Conservation (phyloP, 2,329 filamentous ascomycete genomes). For the Aspergillus sojae region DNA sequence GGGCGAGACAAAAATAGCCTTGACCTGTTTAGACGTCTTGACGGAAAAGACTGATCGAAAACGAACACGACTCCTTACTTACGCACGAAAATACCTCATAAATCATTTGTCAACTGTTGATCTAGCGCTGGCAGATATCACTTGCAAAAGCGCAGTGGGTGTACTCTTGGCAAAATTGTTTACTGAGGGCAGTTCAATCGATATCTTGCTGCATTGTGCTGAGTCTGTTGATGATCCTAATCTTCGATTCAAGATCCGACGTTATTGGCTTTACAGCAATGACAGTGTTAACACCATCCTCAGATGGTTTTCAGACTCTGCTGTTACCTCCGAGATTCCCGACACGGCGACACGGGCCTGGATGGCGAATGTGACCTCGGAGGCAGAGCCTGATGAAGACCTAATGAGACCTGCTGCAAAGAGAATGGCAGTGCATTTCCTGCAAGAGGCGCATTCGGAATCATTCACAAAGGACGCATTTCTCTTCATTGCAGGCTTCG, state of each 20-base stretch:
- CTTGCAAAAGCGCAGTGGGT: constrained; percentile 25
- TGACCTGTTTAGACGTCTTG: constrained; percentile 19
- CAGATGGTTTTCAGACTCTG: constrained; percentile 28
- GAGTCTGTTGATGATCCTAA: constrained; percentile 3
- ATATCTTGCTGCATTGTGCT: constrained; percentile 21
- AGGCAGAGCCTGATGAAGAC: constrained; percentile 19
- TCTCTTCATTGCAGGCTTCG: constrained; percentile 14
- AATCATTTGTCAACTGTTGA: constrained; percentile 26
- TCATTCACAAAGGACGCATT: constrained; percentile 17
- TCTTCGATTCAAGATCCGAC: constrained; percentile 18
- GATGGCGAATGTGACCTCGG: constrained; percentile 22
- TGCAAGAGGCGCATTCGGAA: constrained; percentile 15
- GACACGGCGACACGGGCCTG: constrained; percentile 18
- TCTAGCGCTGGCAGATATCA: constrained; percentile 24
- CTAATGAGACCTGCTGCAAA: constrained; percentile 23
- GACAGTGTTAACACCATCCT: constrained; percentile 16
- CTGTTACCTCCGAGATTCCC: constrained; percentile 22
- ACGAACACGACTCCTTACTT: constrained; percentile 13
- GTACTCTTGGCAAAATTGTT: constrained; percentile 25
- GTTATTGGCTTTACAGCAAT: constrained; percentile 23
- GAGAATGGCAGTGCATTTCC: constrained; percentile 27
- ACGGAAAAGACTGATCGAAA: constrained; percentile 16
- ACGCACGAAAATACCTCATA: constrained; percentile 18
- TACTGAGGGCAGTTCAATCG: constrained; percentile 19
- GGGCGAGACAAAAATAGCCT: constrained; percentile 20